Base-by-base conservation (phyloP, 129 eudicot species). In the Lactuca sativa region DNA sequence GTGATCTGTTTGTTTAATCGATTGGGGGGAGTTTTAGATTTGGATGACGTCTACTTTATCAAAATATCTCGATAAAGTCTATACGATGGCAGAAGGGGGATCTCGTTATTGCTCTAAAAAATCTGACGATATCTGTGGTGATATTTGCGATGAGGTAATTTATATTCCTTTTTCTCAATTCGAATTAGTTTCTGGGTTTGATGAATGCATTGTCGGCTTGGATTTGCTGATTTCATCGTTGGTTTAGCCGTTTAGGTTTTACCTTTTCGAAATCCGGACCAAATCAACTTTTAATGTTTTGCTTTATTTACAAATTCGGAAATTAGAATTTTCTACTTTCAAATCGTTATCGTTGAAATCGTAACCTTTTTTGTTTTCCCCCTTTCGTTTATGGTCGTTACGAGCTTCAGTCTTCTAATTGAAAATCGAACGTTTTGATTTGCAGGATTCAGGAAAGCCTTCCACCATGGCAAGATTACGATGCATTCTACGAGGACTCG, bases 71-170 rank as follows among this genome's bases (percentile, higher is more conserved):
- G 90, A 86, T 64, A 90, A 84, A 77, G 73, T 84, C 47, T 77
- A 69, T 75, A 36, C 43, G 33, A 82, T 90, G 93, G 86, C 76
- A 9, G 96, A 90, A 82, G 96, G 96, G 66, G 96, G 96, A 80
- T 90, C 96, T 90, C 90, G 74, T 75, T 86, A 89, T 72, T 90
- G 96, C 58, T 84, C 96, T 13, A 90, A 90, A 72, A 90, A 90
- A 44, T 64, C 90, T 3, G 96, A 90, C 76, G 96, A 90, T 82
- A 43, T 80, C 5, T 90, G 96, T 32, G 93, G 86, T 14, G 87
- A 80, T 81, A 76, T 84, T 14, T 82, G 81, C 55, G 83, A 81
- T 66, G 92, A 86, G 89, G 92, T 86, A 74, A 54, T 9, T 64
- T 62, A 9, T 58, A 8, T 5, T 61, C 12, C 14, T 11, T 11